Evolutionary conservation across 768 basidiomycete species (phyloP).

Genomic region (Amanita polypyramis): DNA sequence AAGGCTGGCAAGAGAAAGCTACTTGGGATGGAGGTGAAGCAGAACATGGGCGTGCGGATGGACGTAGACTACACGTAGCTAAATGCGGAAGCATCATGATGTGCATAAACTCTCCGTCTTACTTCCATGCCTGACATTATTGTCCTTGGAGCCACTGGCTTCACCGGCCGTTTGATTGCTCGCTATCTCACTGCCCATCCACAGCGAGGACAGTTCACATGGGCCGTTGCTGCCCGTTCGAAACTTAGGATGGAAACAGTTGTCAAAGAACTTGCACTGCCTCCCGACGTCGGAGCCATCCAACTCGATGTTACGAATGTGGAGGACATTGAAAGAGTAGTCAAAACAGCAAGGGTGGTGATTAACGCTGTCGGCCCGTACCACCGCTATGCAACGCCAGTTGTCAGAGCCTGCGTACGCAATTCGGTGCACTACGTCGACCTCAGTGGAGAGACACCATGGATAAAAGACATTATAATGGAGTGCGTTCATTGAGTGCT

Average conservation of each 20-base stretch:
- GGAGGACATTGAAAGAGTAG: conserved; percentile 43
- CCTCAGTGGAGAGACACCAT: conserved; percentile 63
- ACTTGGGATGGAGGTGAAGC: conserved; percentile 81
- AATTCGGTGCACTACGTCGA: conserved; percentile 82
- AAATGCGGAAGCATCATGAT: background rate
- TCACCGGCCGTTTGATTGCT: conserved; percentile 59
- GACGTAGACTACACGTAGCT: conserved; percentile 28
- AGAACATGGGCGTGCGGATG: conserved; percentile 82
- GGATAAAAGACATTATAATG: conserved; percentile 52
- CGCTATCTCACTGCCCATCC: conserved; percentile 60
- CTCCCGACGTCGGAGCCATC: conserved; percentile 31
- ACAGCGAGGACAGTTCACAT: conserved; percentile 46
- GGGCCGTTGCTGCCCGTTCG: conserved; percentile 65
- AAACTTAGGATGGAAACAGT: conserved; percentile 45
- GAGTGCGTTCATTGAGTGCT: conserved; percentile 27
- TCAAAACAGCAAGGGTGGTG: conserved; percentile 52
- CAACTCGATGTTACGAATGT: conserved; percentile 50
- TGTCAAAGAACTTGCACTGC: conserved; percentile 34
- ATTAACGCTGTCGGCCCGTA: conserved; percentile 75
- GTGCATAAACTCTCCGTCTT: background rate
- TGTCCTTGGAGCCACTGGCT: conserved; percentile 70
- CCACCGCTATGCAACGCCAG: conserved; percentile 59
- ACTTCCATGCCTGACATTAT: conserved; percentile 37
- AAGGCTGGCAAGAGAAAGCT: conserved; percentile 78
- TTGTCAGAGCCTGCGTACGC: conserved; percentile 65